Evolutionary conservation across 768 basidiomycete species (phyloP).

Genomic region (Serendipita sp.): DNA sequence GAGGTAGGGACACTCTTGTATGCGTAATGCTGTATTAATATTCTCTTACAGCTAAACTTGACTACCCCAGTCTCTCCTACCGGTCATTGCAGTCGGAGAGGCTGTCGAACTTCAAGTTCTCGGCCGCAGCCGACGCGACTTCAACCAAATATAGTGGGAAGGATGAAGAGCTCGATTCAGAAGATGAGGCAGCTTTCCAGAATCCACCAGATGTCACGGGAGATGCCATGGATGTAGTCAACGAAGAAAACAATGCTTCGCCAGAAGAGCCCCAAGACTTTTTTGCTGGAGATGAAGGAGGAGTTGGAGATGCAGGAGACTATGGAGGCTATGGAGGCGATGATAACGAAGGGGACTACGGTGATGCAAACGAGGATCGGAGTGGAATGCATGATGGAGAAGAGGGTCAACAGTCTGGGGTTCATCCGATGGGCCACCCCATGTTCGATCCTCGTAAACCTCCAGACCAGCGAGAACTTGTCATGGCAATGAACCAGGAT

Average conservation of each 20-base stretch:
- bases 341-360: slow-evolving; percentile 26
- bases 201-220: not conserved
- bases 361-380: slow-evolving; percentile 14
- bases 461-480: slow-evolving; percentile 61
- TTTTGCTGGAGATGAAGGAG: slow-evolving; percentile 46
- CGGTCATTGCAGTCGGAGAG: not conserved
- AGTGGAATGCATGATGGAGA: slow-evolving; percentile 15
- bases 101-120: slow-evolving; percentile 2
- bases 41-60: slow-evolving; percentile 26
- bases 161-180: slow-evolving; percentile 14
- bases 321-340: slow-evolving; percentile 13
- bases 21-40: not conserved
- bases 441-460: slow-evolving; percentile 77
- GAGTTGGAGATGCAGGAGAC: slow-evolving; percentile 22
- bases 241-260: slow-evolving; percentile 8
- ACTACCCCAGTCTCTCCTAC: not conserved
- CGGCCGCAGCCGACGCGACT: not conserved
- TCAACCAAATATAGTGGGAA: slow-evolving; percentile 22
- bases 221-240: slow-evolving; percentile 7
- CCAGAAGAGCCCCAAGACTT: slow-evolving; percentile 31
- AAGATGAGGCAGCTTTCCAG: slow-evolving; percentile 9
- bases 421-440: slow-evolving; percentile 30
- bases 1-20: slow-evolving; percentile 28
- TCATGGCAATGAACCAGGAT: slow-evolving; percentile 74
- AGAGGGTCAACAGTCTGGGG: slow-evolving; percentile 10